phyloP scores from a whole-genome alignment of 1,284 basidiomycete species.

The Ganoderma resinaceum region DNA sequence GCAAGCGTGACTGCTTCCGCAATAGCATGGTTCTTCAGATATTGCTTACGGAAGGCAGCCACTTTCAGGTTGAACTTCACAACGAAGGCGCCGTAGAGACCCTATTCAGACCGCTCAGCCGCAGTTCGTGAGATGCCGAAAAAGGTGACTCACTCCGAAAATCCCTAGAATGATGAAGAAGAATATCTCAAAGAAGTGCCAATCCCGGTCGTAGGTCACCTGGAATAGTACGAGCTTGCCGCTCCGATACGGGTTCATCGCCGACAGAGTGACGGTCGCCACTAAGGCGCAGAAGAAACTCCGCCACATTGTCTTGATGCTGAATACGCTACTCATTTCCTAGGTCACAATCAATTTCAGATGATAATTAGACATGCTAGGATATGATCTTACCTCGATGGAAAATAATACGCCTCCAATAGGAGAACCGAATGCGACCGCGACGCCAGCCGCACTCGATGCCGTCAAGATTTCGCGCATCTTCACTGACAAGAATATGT shows the following conservation, averaged over 20 bases:
- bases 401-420: slow-evolving; percentile 98
- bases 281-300: slow-evolving; percentile 97
- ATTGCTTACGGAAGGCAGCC: slow-evolving; percentile 91
- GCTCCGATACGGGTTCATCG: slow-evolving; percentile 97
- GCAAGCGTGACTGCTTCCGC: slow-evolving; percentile 91
- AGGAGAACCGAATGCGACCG: slow-evolving; percentile 95
- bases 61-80: slow-evolving; percentile 98
- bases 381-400: slow-evolving; percentile 62
- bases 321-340: slow-evolving; percentile 99
- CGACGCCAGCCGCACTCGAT: slow-evolving; percentile 96
- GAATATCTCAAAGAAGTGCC: slow-evolving; percentile 99
- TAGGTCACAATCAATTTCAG: slow-evolving; percentile 39
- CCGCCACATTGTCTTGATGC: slow-evolving; percentile 98
- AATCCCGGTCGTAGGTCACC: slow-evolving; percentile 96
- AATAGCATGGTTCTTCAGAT: slow-evolving; percentile 85
- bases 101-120: slow-evolving; percentile 54
- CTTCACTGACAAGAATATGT: slow-evolving; percentile 67
- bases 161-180: slow-evolving; percentile 95
- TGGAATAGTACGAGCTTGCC: slow-evolving; percentile 95
- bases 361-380: background rate
- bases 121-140: background rate
- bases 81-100: slow-evolving; percentile 96
- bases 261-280: slow-evolving; percentile 94
- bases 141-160: slow-evolving; percentile 77
- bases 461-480: slow-evolving; percentile 97